Conservation (phyloP, 2,329 filamentous ascomycete genomes). For the Colletotrichum paranaense region DNA sequence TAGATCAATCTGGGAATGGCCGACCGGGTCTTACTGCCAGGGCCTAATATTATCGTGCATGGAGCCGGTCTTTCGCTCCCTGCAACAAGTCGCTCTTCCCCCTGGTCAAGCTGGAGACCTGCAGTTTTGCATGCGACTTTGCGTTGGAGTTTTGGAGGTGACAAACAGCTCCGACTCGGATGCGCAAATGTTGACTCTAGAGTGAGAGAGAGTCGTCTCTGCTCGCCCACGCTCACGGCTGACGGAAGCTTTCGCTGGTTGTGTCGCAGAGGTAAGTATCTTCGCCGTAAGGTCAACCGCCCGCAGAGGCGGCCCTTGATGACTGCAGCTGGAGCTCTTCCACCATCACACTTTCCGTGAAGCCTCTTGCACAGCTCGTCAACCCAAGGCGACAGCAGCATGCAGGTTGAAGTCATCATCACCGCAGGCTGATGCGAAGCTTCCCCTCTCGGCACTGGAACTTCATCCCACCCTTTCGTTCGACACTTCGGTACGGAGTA, state of each 20-base stretch:
- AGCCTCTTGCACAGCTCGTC: conserved; percentile 10
- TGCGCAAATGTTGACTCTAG: background rate
- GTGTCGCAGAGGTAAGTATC: background rate
- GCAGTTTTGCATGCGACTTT: conserved; percentile 18
- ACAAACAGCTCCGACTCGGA: background rate
- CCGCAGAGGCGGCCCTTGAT: conserved; percentile 17
- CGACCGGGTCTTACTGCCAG: conserved; percentile 12
- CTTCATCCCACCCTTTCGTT: background rate
- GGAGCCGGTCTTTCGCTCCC: conserved; percentile 11
- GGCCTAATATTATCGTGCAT: conserved; percentile 25
- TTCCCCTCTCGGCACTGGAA: conserved; percentile 4
- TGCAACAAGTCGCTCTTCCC: conserved; percentile 7
- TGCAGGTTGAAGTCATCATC: conserved; percentile 30
- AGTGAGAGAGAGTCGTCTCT: background rate
- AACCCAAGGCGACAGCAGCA: background rate
- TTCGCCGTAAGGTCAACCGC: background rate
- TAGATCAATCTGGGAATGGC: conserved; percentile 4
- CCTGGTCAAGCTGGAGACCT: conserved; percentile 17
- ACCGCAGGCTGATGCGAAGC: conserved; percentile 1
- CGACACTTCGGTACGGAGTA: background rate
- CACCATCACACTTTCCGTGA: background rate
- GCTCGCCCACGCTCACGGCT: background rate
- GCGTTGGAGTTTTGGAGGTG: conserved; percentile 1
- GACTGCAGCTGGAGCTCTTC: conserved; percentile 13
- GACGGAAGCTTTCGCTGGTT: background rate